Evolutionary conservation across 768 basidiomycete species (phyloP), one percentile per base, ranked within the genome.

Genomic region (Lactarius tabidus): DNA sequence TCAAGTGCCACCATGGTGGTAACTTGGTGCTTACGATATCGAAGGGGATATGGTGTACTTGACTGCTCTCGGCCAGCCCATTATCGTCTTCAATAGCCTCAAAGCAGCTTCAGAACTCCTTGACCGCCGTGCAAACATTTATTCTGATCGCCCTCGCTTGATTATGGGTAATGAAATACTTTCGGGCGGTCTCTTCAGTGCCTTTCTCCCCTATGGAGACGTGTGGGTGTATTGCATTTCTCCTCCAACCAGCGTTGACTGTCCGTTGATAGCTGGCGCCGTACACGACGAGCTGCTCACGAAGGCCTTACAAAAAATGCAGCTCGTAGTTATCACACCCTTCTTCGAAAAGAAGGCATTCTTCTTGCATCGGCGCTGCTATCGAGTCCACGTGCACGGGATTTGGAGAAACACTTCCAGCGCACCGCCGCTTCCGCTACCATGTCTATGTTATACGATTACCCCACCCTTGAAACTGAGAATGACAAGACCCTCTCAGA

Each of bases 101-200:
- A 70, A 71, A 43, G 69, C 72, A 18, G 76, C 72, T 5, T 55
- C 59, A 7, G 81, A 82, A 10, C 71, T 82, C 8, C 70, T 80
- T 20, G 77, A 79, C 33, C 75, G 75, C 53, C 74, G 75, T 20
- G 63, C 67, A 23, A 57, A 41, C 17, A 70, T 70, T 57, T 75
- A 73, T 62, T 73, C 73, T 7, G 62, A 65, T 38, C 63, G 75
- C 9, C 73, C 75, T 12, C 59, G 64, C 29, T 57, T 71, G 9
- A 74, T 76, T 28, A 72, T 77, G 20, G 72, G 65, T 6, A 65
- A 66, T 17, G 75, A 79, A 35, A 66, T 75, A 53, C 66, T 77
- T 51, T 73, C 72, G 7, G 72, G 75, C 28, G 75, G 76, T 2
- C 59, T 73, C 29, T 53, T 72, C 12, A 41, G 75, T 23, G 70